These are phyloP conservation scores for Tolypocladium tropicale DNA, from an alignment of 2,329 filamentous ascomycete species.

Conservation along the genomic window DNA sequence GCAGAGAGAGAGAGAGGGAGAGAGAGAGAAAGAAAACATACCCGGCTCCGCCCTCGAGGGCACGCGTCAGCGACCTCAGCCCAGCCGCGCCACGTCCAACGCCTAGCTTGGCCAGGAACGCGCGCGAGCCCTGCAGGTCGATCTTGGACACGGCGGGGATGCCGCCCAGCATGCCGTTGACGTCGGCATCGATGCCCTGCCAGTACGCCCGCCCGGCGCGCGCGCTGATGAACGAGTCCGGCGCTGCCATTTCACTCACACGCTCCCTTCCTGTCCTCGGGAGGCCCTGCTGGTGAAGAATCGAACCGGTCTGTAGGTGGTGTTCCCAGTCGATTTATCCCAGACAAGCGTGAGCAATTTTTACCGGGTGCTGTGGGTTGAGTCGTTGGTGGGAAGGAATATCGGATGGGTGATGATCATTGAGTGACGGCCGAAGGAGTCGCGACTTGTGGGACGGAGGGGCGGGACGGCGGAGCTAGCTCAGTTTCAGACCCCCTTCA, in stretches of 20 bases:
- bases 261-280: background rate
- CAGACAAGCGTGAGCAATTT: background rate
- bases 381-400: background rate
- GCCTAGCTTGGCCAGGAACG: constrained; percentile 50
- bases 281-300: background rate
- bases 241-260: constrained; percentile 4
- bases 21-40: background rate
- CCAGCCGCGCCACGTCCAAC: constrained; percentile 10
- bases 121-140: constrained; percentile 54
- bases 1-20: background rate
- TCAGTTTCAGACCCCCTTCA: background rate
- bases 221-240: constrained; percentile 18
- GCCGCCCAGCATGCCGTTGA: constrained; percentile 70
- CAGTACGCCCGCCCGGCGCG: constrained; percentile 30
- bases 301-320: too few relatives aligned
- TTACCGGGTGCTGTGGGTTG: background rate
- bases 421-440: background rate
- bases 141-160: constrained; percentile 29
- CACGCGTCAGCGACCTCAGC: constrained; percentile 5
- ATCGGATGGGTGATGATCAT: background rate
- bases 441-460: background rate
- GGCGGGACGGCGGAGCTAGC: background rate
- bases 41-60: constrained; percentile 14
- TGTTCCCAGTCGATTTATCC: too few relatives aligned
- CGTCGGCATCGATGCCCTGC: constrained; percentile 29